Evolutionary conservation across 1,284 basidiomycete species (phyloP), one percentile per base, ranked within the genome.

Genomic region (Moniliella sp.): DNA sequence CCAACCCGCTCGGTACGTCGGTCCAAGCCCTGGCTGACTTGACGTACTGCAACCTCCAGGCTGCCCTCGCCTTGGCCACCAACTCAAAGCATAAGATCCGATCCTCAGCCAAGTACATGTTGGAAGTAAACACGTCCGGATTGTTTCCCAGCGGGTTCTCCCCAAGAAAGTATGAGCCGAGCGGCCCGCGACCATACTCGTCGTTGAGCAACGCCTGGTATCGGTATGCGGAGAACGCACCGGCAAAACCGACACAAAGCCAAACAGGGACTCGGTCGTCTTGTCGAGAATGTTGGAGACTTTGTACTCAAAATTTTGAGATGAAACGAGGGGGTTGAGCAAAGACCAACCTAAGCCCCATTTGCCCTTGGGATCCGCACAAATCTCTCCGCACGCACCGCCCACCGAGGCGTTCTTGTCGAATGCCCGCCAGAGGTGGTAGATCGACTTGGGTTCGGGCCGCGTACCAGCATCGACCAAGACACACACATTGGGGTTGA

Each of bases 41-140:
- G 61, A 86, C 83, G 46, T 88, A 93, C 64, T 86, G 81, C 21
- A 23, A n/a, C 21, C 8, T 23, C 21, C 21, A 23, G 21, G 21
- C 21, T 23, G 21, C 8, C 8, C 8, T 23, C 8, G 21, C 71
- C 57, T 91, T 91, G 14, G 76, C 76, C 18, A 88, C 83, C 5
- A 88, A 67, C 57, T 91, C 83, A 81, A 43, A 88, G 57, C 83
- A 88, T 1, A 88, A 66, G 44, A 88, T 86, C 23, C 59, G 71
- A 66, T 80, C 80, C 60, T 84, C 82, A 7, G 82, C 82, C 10
- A 88, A 71, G 57, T 86, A 91, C 83, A 91, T 88, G 60, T 88
- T 88, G 16, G 21, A 23, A 82, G 49, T 82, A 83, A 40, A 84
- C 12, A 21, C 17, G 26, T 30, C 29, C 13, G 23, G 32, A 9